Conservation (phyloP, 495 filamentous ascomycete species). For the Massariosphaeria phaeospora region DNA sequence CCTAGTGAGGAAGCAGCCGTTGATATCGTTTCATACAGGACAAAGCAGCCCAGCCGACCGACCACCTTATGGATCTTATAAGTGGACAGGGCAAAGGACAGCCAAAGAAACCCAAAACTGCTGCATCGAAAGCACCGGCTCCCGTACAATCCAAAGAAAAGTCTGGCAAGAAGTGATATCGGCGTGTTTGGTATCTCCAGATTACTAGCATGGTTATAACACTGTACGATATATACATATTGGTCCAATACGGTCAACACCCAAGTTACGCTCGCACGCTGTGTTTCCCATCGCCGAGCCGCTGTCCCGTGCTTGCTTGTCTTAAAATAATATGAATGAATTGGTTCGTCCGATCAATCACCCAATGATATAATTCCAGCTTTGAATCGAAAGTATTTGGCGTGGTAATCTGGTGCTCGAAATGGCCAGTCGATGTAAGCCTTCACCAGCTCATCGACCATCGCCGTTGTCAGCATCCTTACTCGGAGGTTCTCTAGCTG, state of each 20-base stretch:
- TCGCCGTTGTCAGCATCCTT: constrained; percentile 43
- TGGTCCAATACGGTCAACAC: neutral
- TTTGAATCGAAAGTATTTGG: constrained; percentile 14
- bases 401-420: constrained; percentile 4
- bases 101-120: constrained; percentile 10
- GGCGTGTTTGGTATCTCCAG: too few relatives aligned
- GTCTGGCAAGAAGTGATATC: constrained; percentile 21
- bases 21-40: neutral
- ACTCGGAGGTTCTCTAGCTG: constrained; percentile 38
- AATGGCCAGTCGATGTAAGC: constrained; percentile 60
- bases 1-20: neutral
- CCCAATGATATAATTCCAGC: too few relatives aligned
- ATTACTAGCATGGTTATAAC: too few relatives aligned
- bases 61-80: constrained; percentile 31
- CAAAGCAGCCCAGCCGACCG: constrained; percentile 10
- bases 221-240: neutral
- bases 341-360: too few relatives aligned
- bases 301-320: too few relatives aligned
- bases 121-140: neutral
- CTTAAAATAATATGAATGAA: too few relatives aligned
- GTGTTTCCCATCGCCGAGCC: too few relatives aligned
- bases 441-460: constrained; percentile 49
- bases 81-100: constrained; percentile 19
- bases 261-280: too few relatives aligned
- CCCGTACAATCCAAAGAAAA: constrained; percentile 8